These are phyloP conservation scores for Didymella keratinophila DNA, from an alignment of 2,329 filamentous ascomycete species.

Conservation along the genomic window DNA sequence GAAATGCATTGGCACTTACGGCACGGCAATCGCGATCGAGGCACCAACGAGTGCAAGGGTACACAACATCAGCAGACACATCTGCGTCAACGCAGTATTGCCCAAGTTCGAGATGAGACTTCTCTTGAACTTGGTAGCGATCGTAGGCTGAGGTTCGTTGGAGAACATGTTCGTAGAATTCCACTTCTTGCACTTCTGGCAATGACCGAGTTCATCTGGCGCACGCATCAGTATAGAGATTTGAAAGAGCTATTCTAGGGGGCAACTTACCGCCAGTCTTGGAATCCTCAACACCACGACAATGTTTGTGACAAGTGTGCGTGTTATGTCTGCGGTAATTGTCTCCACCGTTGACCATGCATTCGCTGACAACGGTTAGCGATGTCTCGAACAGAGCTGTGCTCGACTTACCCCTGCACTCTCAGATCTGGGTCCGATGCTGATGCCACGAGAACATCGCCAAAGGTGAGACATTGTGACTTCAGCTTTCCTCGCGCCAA, in stretches of 20 bases:
- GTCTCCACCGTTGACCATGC: slow-evolving; percentile 44
- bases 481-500: slow-evolving; percentile 36
- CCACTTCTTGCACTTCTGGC: slow-evolving; percentile 43
- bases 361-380: slow-evolving; percentile 30
- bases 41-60: slow-evolving; percentile 30
- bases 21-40: slow-evolving; percentile 31
- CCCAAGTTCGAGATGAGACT: slow-evolving; percentile 41
- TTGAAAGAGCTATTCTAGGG: too few relatives aligned
- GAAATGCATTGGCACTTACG: neutral
- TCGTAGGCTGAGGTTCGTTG: slow-evolving; percentile 36
- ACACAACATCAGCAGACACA: slow-evolving; percentile 36
- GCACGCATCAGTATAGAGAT: neutral
- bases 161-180: slow-evolving; percentile 33
- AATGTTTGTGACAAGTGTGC: slow-evolving; percentile 46
- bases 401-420: slow-evolving; percentile 30
- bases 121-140: slow-evolving; percentile 45
- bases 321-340: slow-evolving; percentile 31
- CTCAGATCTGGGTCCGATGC: slow-evolving; percentile 37
- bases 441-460: slow-evolving; percentile 43
- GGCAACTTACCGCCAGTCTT: slow-evolving; percentile 28
- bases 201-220: slow-evolving; percentile 43
- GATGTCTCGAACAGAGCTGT: neutral
- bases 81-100: slow-evolving; percentile 42
- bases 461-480: slow-evolving; percentile 42
- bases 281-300: slow-evolving; percentile 30